Percentiles rank a stretch among this genome's conserved stretches.
Conservation (phyloP, 2,329 filamentous ascomycete species). For the Cordyceps farinosa region DNA sequence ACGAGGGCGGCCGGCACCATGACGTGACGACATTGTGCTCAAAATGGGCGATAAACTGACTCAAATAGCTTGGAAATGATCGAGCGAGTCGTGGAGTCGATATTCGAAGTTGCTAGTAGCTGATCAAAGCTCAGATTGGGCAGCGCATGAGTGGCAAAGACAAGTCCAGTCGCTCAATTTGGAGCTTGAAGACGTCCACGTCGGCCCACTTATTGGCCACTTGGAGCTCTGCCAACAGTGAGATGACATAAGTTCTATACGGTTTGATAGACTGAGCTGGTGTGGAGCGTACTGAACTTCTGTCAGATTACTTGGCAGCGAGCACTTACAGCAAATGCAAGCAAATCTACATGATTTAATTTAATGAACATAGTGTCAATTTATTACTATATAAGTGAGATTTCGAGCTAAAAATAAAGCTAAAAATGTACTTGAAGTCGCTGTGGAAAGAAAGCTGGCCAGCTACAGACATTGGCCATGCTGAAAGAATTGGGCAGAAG, state of each 20-base stretch:
- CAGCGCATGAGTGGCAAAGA: neutral
- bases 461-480: no score
- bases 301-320: neutral
- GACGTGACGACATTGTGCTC: conserved; percentile 52
- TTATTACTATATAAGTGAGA: no score
- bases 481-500: no score
- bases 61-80: neutral
- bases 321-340: neutral
- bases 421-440: no score
- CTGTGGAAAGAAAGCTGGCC: no score
- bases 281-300: no score
- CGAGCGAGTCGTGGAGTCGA: neutral
- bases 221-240: neutral
- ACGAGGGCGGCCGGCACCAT: conserved; percentile 71
- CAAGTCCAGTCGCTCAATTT: neutral
- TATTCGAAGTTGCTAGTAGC: neutral
- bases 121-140: neutral
- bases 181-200: neutral
- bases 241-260: no score
- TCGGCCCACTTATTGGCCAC: conserved; percentile 11
- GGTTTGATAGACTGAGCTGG: no score
- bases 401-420: no score
- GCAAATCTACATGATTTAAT: no score
- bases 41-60: no score
- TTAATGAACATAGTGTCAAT: no score